Conservation (phyloP, 106 monocot species). For the Alisma plantagoaquatica region DNA sequence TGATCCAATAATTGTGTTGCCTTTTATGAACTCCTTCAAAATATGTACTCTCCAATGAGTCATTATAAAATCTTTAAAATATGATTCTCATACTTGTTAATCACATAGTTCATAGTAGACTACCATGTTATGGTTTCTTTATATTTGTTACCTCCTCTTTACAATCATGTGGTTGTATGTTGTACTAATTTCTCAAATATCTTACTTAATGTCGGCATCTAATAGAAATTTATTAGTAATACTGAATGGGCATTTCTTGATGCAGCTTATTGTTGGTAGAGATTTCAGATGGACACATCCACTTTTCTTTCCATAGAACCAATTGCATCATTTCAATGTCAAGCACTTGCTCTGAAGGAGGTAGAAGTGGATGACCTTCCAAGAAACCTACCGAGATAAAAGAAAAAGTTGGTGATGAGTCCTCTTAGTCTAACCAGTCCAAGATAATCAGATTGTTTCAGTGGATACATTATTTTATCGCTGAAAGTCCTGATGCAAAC, state of each 20-base stretch:
- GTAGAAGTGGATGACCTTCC: constrained; percentile 12
- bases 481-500: constrained; percentile 13
- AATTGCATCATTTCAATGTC: not conserved
- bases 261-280: constrained; percentile 63
- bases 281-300: constrained; percentile 35
- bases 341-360: constrained; percentile 34
- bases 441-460: constrained; percentile 40
- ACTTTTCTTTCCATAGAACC: not conserved
- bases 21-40: too few relatives aligned
- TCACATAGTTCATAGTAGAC: too few relatives aligned
- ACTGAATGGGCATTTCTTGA: constrained; percentile 41
- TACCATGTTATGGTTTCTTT: too few relatives aligned
- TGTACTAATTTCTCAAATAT: too few relatives aligned
- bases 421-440: constrained; percentile 18
- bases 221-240: constrained; percentile 14
- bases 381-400: constrained; percentile 1
- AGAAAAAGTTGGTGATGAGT: not conserved
- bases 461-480: constrained; percentile 50
- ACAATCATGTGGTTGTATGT: too few relatives aligned
- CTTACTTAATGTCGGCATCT: too few relatives aligned
- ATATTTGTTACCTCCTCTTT: too few relatives aligned
- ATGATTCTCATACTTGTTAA: too few relatives aligned
- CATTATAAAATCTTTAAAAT: too few relatives aligned
- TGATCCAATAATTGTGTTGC: too few relatives aligned
- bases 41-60: too few relatives aligned